A percentile compares a stretch with the other conserved stretches of the same genome.
Conservation (phyloP, 1,139 yeast genomes). For the Sugiyamaella xylanicola region DNA sequence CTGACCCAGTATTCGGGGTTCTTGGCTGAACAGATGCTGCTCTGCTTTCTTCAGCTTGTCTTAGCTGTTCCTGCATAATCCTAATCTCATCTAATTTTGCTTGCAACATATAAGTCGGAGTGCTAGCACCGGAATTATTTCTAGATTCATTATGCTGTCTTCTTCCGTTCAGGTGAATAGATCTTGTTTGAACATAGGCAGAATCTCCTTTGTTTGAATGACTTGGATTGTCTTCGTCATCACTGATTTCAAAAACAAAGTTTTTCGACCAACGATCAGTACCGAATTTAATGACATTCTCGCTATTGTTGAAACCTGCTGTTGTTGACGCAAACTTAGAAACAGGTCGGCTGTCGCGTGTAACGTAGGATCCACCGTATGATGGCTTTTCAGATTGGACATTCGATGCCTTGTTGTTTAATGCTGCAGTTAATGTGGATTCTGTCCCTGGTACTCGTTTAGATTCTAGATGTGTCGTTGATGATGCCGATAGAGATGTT, state of each 20-base stretch:
- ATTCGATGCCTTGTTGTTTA: too few species aligned
- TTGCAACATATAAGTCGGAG: constrained; percentile 13
- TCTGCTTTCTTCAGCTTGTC: constrained; percentile 19
- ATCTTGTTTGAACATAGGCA: neutral
- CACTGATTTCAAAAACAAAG: constrained; percentile 31
- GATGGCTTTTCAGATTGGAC: too few species aligned
- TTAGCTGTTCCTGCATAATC: constrained; percentile 22
- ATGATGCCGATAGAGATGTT: neutral
- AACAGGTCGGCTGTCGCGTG: too few species aligned
- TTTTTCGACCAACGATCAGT: constrained; percentile 36
- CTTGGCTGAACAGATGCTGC: neutral
- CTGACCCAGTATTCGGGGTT: too few species aligned
- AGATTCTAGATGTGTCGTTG: too few species aligned
- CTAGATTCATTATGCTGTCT: neutral
- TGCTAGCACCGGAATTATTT: constrained; percentile 1
- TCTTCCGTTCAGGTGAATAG: neutral
- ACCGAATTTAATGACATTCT: constrained; percentile 42
- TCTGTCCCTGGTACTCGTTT: too few species aligned
- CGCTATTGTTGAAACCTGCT: neutral
- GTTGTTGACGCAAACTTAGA: neutral
- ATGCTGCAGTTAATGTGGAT: too few species aligned
- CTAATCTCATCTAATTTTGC: constrained; percentile 24
- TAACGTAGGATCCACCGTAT: too few species aligned
- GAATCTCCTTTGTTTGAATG: too few species aligned
- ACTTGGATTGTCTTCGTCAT: constrained; percentile 23